Base-by-base conservation (phyloP, 192 early-diverging fungal species). In the Coemansia sp. region DNA sequence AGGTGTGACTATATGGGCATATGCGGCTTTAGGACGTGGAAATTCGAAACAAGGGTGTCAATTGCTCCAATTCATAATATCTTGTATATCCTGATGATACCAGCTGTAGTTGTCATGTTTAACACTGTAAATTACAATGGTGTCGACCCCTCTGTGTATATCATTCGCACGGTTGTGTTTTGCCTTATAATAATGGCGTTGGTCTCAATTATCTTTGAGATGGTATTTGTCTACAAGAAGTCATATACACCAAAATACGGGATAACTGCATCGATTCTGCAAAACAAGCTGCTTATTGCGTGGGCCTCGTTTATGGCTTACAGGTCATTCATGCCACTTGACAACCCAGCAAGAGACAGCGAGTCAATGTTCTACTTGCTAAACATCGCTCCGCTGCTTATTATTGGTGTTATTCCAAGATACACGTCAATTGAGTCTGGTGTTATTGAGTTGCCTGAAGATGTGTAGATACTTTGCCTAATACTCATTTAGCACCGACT, bases 281-380 rank as follows among this genome's bases (percentile, higher is more conserved):
- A 70, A 14, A 70, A 53, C 34, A 51, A 34, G 19, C 17, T 61
- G 14, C 40, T 67, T 2, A 27, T 59, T 9, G 8, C 29, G 16
- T 75, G 74, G 74, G 68, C 68, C 7, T 48, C 48, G 8, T 75
- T 50, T 21, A 54, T 44, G 63, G 60, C 63, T 16, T 44, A 33
- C 3, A 63, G 74, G 2, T 63, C 64, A 16, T 62, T 70, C 24
- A 24, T 75, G 2, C 29, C 63, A 0, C 44, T 75, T 19, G 51
- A 69, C 8, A 70, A 13, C 51, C 59, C 59, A n/a, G 74, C 68
- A 8, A 44, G 68, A 7, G 60, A 53, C 60, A 70, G 64, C 74
- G 59, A 70, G 14, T 50, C 37, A 5, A 33, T 50, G 51, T 66
- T 70, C 24, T 66, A 68, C 13, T 19, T 71, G 39, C 68, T 75